phyloP scores from a whole-genome alignment of 805 yeast species.

The Tetrapisispora taiwanensis region DNA sequence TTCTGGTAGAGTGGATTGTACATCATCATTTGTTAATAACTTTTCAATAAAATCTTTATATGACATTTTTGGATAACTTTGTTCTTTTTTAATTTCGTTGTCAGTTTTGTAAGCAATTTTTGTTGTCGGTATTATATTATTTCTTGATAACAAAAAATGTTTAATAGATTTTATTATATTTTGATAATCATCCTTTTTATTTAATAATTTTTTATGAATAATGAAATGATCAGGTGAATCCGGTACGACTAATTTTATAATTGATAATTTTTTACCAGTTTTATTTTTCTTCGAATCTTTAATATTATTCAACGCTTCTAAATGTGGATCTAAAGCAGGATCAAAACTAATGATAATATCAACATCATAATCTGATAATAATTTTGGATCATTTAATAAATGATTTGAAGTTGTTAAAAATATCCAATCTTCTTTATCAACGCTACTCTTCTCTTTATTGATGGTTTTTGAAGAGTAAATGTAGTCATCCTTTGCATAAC shows the following conservation, averaged over 20 bases:
- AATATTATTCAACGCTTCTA: constrained; percentile 24
- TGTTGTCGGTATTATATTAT: background rate
- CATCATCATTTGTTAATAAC: background rate
- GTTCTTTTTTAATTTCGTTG: background rate
- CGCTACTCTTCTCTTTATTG: constrained; percentile 1
- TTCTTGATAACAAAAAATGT: constrained; percentile 18
- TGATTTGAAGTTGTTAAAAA: constrained; percentile 41
- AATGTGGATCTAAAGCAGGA: constrained; percentile 28
- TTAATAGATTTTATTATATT: constrained; percentile 22
- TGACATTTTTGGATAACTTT: background rate
- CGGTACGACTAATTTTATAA: constrained; percentile 36
- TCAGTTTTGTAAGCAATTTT: background rate
- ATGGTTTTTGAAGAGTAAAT: constrained; percentile 15
- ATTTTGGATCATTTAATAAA: constrained; percentile 27
- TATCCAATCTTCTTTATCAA: constrained; percentile 24
- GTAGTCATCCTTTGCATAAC: constrained; percentile 21
- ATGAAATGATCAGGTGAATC: constrained; percentile 39
- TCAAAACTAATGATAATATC: constrained; percentile 43
- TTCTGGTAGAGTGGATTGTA: background rate
- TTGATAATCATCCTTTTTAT: constrained; percentile 11
- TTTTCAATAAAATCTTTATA: constrained; percentile 1
- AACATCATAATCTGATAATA: constrained; percentile 28
- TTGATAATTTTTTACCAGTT: constrained; percentile 28
- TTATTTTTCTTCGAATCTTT: constrained; percentile 6
- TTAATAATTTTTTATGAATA: constrained; percentile 7